These are phyloP conservation scores for Pyrenochaeta sp. DNA, from an alignment of 2,329 filamentous ascomycete species.

Conservation along the genomic window DNA sequence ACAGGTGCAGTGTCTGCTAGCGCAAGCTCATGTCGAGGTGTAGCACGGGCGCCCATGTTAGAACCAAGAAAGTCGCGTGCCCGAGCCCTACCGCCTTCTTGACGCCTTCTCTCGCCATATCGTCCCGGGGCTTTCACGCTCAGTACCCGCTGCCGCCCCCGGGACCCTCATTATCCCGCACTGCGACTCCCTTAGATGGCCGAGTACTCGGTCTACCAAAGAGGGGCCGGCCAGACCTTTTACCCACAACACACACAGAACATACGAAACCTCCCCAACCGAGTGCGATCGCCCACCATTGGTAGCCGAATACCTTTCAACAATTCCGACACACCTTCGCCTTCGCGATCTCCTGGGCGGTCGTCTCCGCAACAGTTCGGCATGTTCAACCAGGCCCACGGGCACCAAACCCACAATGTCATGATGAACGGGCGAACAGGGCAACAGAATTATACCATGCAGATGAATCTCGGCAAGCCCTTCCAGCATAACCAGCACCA, in stretches of 20 bases:
- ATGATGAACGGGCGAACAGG: conserved; percentile 77
- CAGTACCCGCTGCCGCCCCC: conserved; percentile 42
- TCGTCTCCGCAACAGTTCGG: conserved; percentile 59
- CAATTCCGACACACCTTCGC: conserved; percentile 63
- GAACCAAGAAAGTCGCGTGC: conserved; percentile 58
- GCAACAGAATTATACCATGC: conserved; percentile 62
- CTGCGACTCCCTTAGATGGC: conserved; percentile 66
- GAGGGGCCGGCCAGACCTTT: conserved; percentile 68
- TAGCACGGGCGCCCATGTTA: conserved; percentile 56
- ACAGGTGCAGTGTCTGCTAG: conserved; percentile 35
- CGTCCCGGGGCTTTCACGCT: conserved; percentile 33
- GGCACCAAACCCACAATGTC: conserved; percentile 75
- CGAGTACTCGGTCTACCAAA: conserved; percentile 70
- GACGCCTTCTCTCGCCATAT: conserved; percentile 34
- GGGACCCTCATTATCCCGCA: conserved; percentile 30
- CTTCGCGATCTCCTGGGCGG: conserved; percentile 65
- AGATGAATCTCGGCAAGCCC: conserved; percentile 73
- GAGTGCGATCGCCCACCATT: conserved; percentile 57
- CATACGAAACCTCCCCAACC: conserved; percentile 55
- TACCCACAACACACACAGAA: conserved; percentile 63
- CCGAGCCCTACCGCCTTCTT: conserved; percentile 55
- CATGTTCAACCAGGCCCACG: conserved; percentile 75
- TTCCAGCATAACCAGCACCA: conserved; percentile 66
- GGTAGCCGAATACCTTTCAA: conserved; percentile 55
- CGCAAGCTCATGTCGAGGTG: conserved; percentile 45